phyloP scores from a whole-genome alignment of 2,329 filamentous ascomycete genomes.

The Pseudopyrenochaeta lycopersici region DNA sequence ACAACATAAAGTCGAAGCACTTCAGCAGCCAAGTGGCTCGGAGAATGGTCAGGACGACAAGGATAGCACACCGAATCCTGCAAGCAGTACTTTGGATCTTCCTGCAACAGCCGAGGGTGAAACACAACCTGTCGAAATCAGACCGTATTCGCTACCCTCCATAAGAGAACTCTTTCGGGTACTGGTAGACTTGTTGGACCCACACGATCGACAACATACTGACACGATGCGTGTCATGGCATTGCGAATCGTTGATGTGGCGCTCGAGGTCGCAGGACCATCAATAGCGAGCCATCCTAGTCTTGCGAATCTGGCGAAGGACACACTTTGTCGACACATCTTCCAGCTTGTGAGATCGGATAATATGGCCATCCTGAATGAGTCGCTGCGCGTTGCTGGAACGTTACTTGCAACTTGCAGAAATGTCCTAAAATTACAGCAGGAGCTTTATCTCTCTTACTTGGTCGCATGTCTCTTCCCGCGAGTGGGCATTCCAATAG shows the following conservation, averaged over 20 bases:
- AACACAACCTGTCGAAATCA: constrained; percentile 66
- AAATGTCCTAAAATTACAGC: constrained; percentile 89
- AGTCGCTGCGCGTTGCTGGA: constrained; percentile 89
- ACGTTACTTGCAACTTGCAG: constrained; percentile 92
- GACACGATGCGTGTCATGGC: constrained; percentile 98
- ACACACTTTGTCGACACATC: constrained; percentile 90
- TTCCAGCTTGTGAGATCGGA: constrained; percentile 97
- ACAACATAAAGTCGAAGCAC: constrained; percentile 46
- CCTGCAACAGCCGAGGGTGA: constrained; percentile 53
- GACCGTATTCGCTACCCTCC: constrained; percentile 91
- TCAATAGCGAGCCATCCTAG: constrained; percentile 93
- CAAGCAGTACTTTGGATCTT: constrained; percentile 55
- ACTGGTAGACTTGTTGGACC: constrained; percentile 90
- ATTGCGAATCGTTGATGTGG: constrained; percentile 94
- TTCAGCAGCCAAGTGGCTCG: constrained; percentile 40
- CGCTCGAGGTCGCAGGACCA: constrained; percentile 92
- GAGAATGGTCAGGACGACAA: constrained; percentile 47
- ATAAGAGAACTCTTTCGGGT: constrained; percentile 95
- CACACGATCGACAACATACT: constrained; percentile 89
- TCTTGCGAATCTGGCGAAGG: constrained; percentile 85
- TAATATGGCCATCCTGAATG: constrained; percentile 93
- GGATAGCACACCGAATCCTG: constrained; percentile 50
- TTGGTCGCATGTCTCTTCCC: constrained; percentile 93
- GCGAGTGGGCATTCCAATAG: constrained; percentile 89
- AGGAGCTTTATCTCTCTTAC: constrained; percentile 95